Evolutionary conservation across 176 grass and related monocot genomes (phyloP).

Genomic region (Triticum urartu): DNA sequence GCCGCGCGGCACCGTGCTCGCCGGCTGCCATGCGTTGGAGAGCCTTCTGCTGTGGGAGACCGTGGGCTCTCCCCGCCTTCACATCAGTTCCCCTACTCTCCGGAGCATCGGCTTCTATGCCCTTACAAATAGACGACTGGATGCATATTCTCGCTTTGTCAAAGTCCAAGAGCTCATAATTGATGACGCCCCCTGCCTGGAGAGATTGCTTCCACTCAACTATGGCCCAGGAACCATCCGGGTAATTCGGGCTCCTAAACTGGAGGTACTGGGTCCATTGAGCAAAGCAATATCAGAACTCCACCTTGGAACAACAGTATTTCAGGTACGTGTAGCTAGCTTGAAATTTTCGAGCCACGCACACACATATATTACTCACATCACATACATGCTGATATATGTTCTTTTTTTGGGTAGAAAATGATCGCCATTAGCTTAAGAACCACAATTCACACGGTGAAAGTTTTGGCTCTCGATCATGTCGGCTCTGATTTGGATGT

Average conservation of each 20-base stretch:
- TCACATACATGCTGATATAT: too few species aligned
- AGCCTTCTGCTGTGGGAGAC: not conserved
- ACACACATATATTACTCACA: too few species aligned
- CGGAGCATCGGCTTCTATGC: not conserved
- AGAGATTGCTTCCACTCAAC: not conserved
- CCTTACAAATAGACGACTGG: too few species aligned
- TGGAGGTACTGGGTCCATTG: not conserved
- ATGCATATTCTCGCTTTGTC: too few species aligned
- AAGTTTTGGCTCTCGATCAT: not conserved
- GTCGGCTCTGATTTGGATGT: not conserved
- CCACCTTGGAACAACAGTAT: not conserved
- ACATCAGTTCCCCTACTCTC: not conserved
- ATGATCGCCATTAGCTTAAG: not conserved
- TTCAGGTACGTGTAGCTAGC: not conserved
- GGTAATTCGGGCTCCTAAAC: not conserved
- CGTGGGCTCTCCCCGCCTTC: not conserved
- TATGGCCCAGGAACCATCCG: not conserved
- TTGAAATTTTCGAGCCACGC: not conserved
- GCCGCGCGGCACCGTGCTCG: not conserved
- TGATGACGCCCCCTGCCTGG: not conserved
- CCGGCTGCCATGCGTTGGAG: not conserved
- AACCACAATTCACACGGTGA: not conserved
- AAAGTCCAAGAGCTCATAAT: not conserved
- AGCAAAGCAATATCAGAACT: not conserved
- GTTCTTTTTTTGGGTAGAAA: not conserved